These are phyloP conservation scores for Syncephalastrum racemosum DNA, from an alignment of 371 early-diverging fungal species.

Conservation along the genomic window DNA sequence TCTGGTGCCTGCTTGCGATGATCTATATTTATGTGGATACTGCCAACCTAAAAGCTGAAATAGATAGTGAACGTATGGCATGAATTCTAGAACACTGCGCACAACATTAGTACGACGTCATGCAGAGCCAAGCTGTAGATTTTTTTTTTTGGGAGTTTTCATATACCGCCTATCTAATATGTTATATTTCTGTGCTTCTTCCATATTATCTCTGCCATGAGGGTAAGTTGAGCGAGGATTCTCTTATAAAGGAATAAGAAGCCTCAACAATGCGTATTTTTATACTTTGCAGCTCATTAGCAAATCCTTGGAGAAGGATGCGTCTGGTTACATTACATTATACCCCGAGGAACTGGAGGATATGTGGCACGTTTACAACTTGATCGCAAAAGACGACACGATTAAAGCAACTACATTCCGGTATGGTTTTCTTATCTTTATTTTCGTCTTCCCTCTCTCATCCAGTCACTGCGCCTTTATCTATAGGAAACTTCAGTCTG, in stretches of 20 bases:
- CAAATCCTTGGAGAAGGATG: constrained; percentile 62
- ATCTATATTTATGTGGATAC: too few relatives aligned
- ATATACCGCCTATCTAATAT: too few relatives aligned
- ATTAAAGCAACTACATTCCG: constrained; percentile 86
- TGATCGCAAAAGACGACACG: constrained; percentile 84
- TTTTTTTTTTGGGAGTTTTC: too few relatives aligned
- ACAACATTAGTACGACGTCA: too few relatives aligned
- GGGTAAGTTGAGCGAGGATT: constrained; percentile 1
- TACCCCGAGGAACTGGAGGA: constrained; percentile 93
- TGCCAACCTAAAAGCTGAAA: too few relatives aligned
- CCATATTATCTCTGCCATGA: neutral
- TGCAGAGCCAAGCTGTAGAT: too few relatives aligned
- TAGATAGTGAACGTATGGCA: too few relatives aligned
- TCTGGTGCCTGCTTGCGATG: too few relatives aligned
- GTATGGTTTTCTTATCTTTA: constrained; percentile 40
- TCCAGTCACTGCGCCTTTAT: neutral
- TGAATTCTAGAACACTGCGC: too few relatives aligned
- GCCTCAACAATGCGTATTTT: neutral
- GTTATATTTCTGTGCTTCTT: neutral
- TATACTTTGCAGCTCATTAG: constrained; percentile 43
- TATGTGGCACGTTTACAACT: constrained; percentile 98
- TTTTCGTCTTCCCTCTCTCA: neutral
- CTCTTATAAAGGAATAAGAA: neutral
- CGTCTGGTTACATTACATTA: constrained; percentile 63
- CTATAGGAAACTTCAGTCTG: constrained; percentile 76